Percentiles rank a stretch among this genome's conserved stretches.
phyloP scores from a whole-genome alignment of 2,329 filamentous ascomycete species.

The Venturiaceae sp. region DNA sequence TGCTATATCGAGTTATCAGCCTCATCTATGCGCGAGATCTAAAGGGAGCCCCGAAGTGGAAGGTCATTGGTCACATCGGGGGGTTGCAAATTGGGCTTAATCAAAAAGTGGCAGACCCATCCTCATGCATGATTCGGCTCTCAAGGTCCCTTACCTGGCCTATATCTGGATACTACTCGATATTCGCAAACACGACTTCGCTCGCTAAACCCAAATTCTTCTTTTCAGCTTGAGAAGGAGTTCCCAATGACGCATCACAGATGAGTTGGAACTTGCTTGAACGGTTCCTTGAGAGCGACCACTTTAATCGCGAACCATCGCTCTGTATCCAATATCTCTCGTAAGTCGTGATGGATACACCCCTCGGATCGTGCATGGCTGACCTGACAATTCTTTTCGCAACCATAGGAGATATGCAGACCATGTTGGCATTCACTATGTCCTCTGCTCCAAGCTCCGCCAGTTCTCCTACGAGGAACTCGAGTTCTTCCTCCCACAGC shows the following conservation, averaged over 20 bases:
- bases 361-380: background rate
- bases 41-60: background rate
- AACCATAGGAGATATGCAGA: constrained; percentile 67
- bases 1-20: constrained; percentile 1
- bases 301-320: constrained; percentile 86
- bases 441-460: constrained; percentile 78
- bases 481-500: constrained; percentile 77
- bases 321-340: constrained; percentile 82
- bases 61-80: background rate
- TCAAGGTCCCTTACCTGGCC: background rate
- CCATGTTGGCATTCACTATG: constrained; percentile 84
- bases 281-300: constrained; percentile 86
- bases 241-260: constrained; percentile 5
- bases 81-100: background rate
- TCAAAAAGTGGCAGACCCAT: background rate
- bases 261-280: constrained; percentile 75
- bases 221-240: background rate
- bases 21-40: background rate
- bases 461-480: constrained; percentile 87
- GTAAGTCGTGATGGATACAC: constrained; percentile 41
- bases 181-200: background rate
- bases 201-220: background rate
- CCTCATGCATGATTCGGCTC: background rate
- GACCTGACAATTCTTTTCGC: background rate
- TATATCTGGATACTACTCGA: background rate